Conservation (phyloP, 1,139 yeast genomes). For the Candida albicans region DNA sequence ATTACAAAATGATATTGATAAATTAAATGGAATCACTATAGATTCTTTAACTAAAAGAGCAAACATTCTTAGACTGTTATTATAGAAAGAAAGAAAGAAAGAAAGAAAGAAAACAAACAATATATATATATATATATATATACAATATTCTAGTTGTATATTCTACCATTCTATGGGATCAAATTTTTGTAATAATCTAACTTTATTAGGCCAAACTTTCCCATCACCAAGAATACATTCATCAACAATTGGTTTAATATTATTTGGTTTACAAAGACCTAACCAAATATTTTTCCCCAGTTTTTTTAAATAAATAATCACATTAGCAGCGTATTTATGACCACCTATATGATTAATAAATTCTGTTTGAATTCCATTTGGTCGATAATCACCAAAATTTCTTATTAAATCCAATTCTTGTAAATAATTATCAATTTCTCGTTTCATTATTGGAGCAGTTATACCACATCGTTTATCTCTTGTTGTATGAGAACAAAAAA, state of each 20-base stretch:
- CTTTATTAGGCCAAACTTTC: constrained; percentile 67
- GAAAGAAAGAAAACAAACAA: neutral
- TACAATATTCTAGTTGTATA: neutral
- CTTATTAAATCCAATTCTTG: constrained; percentile 70
- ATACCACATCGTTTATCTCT: constrained; percentile 93
- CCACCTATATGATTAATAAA: constrained; percentile 91
- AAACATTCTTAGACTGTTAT: constrained; percentile 46
- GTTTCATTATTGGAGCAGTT: constrained; percentile 90
- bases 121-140: neutral
- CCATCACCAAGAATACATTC: constrained; percentile 66
- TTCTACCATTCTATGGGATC: constrained; percentile 54
- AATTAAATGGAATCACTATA: constrained; percentile 30
- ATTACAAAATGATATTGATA: constrained; percentile 36
- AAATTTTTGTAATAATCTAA: constrained; percentile 61
- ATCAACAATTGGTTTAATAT: constrained; percentile 71
- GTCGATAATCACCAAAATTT: constrained; percentile 69
- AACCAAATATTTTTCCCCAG: constrained; percentile 84
- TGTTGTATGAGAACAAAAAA: constrained; percentile 85
- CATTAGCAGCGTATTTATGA: constrained; percentile 90
- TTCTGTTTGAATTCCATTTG: constrained; percentile 70
- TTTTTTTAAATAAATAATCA: constrained; percentile 62
- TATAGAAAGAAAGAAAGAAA: constrained; percentile 4
- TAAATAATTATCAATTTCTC: constrained; percentile 70
- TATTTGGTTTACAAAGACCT: constrained; percentile 79
- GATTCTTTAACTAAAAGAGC: constrained; percentile 51